Evolutionary conservation across 306 rosid genomes (phyloP).

Genomic region (Quercus mongolica): DNA sequence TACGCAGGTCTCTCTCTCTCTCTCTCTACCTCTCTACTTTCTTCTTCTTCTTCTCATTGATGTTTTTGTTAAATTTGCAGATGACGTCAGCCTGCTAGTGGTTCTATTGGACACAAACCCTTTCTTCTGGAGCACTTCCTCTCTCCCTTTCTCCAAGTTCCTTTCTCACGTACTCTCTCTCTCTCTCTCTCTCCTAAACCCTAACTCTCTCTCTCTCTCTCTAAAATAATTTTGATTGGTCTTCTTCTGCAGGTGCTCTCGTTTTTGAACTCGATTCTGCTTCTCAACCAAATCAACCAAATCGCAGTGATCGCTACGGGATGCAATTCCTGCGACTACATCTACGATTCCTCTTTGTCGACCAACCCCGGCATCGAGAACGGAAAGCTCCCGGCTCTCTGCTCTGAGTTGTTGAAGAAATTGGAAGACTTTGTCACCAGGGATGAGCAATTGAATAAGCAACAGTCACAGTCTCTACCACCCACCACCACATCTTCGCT

Average conservation of each 20-base stretch:
- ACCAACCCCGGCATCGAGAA: conserved; percentile 43
- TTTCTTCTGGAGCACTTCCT: conserved; percentile 73
- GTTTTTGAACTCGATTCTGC: conserved; percentile 71
- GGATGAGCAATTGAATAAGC: conserved; percentile 52
- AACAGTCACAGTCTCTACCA: conserved; percentile 36
- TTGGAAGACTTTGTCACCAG: conserved; percentile 53
- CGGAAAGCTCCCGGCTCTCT: conserved; percentile 68
- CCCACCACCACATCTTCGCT: conserved; percentile 58
- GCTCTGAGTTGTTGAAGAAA: conserved; percentile 57
- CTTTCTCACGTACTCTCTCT: conserved; percentile 63
- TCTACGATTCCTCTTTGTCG: conserved; percentile 63
- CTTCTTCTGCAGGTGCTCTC: conserved; percentile 54
- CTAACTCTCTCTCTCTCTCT: neutral
- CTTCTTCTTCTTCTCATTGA: neutral
- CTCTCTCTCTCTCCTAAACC: conserved; percentile 1
- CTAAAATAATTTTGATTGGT: too few species aligned
- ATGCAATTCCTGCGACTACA: conserved; percentile 68
- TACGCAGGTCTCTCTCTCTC: conserved; percentile 45
- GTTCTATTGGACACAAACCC: conserved; percentile 85
- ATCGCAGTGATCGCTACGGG: conserved; percentile 84
- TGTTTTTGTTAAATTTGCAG: conserved; percentile 40
- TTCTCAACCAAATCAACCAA: conserved; percentile 84
- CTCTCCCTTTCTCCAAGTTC: conserved; percentile 69
- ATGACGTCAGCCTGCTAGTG: conserved; percentile 85
- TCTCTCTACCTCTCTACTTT: neutral